Conservation (phyloP, 1,284 basidiomycete species). For the Limonomyces culmigenus region DNA sequence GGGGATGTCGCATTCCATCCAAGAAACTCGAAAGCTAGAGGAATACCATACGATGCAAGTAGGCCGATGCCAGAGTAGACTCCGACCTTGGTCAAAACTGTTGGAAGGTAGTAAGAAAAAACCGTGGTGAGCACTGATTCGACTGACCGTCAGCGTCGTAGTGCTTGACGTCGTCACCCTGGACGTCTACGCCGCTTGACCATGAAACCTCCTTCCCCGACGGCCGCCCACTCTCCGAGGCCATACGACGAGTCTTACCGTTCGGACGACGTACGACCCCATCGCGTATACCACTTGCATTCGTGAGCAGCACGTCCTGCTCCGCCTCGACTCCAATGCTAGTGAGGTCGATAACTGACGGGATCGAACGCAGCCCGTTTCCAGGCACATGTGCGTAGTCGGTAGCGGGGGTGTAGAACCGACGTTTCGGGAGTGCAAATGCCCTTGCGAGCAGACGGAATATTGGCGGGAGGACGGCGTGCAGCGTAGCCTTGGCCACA, state of each 20-base stretch:
- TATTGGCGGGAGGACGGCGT: constrained; percentile 60
- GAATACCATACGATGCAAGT: constrained; percentile 42
- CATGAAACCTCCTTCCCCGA: constrained; percentile 10
- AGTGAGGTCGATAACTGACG: constrained; percentile 69
- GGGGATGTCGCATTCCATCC: no score
- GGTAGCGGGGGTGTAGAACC: constrained; percentile 80
- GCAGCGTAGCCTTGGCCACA: constrained; percentile 60
- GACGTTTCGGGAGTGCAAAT: constrained; percentile 54
- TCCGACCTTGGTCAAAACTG: constrained; percentile 82
- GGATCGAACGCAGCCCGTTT: constrained; percentile 56
- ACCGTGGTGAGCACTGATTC: constrained; percentile 1
- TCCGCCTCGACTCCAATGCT: constrained; percentile 18
- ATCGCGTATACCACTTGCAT: neutral
- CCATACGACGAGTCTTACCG: no score
- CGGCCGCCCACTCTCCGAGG: constrained; percentile 3
- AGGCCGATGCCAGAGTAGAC: constrained; percentile 80
- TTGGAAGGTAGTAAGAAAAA: neutral
- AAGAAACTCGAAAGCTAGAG: constrained; percentile 49
- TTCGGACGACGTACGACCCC: neutral
- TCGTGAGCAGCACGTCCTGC: constrained; percentile 6
- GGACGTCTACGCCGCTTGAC: constrained; percentile 14
- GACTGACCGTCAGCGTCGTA: constrained; percentile 74
- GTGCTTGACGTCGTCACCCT: constrained; percentile 33
- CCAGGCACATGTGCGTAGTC: constrained; percentile 60
- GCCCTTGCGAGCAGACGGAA: constrained; percentile 58